Evolutionary conservation across 148 eudicot genomes (phyloP), one percentile per base, ranked within the genome.

Genomic region (Rhododendron williamsianum): DNA sequence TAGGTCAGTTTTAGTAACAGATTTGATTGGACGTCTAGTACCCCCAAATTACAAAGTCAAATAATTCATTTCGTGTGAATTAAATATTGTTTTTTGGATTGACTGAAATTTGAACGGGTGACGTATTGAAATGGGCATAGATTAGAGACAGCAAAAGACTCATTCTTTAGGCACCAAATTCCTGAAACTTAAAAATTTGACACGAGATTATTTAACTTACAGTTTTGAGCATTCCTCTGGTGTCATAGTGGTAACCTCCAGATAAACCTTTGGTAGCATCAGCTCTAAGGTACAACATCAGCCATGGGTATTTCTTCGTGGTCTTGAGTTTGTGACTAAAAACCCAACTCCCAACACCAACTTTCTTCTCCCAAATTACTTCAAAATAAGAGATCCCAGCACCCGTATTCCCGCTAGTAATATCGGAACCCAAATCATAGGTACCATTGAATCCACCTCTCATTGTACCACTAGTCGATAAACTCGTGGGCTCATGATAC

Each of bases 191-290:
- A 30, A 45, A 30, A 45, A 30, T 11, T 11, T 6, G 74, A 10
- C 36, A 27, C 18, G 35, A 69, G 74, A 69, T 69, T 4, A 71
- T 30, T 12, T 4, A 30, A 85, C 93, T 89, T 88, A 92, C 93
- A 80, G 73, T 89, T 90, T 92, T 92, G 85, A 92, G 91, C 93
- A 92, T 92, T 49, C 93, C 93, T 71, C 93, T 82, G 38, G 91
- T 92, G 46, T 92, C 91, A 83, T 92, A 92, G 73, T 90, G 93
- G 87, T 92, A 92, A 1, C 93, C 93, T n/a, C 93, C 92, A 15
- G 93, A 92, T 76, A 88, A 88, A 5, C 93, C 93, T 25, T 72
- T 78, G 69, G 93, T 92, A 6, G 93, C 93, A 90, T 92, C 93
- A 65, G 93, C 93, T 48, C 93, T 89, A 1, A 92, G 89, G 85